These are phyloP conservation scores for Ogataea nonfermentans DNA, from an alignment of 805 yeast genomes.

Conservation along the genomic window DNA sequence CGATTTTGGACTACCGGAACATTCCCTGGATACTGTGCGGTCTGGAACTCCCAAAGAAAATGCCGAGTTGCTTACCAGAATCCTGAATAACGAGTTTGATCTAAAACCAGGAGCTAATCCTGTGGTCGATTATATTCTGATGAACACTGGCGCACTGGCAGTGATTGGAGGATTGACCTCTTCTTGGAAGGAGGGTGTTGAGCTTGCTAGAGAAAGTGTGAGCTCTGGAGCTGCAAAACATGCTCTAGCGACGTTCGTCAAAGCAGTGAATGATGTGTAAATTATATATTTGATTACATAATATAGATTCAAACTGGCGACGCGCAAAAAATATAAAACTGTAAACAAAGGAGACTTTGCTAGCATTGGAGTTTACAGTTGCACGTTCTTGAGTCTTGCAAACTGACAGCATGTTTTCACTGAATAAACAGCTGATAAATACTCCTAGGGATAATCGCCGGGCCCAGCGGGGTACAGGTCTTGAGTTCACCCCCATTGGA, in stretches of 20 bases:
- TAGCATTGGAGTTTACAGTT: slow-evolving; percentile 2
- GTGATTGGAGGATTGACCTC: slow-evolving; percentile 67
- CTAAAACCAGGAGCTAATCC: slow-evolving; percentile 52
- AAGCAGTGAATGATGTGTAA: slow-evolving; percentile 29
- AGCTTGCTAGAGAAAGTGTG: slow-evolving; percentile 67
- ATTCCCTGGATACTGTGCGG: slow-evolving; percentile 61
- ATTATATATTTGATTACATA: slow-evolving; percentile 3
- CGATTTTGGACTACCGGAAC: slow-evolving; percentile 81
- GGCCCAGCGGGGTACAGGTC: slow-evolving; percentile 20
- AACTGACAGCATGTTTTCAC: slow-evolving; percentile 26
- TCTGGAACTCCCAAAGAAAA: slow-evolving; percentile 89
- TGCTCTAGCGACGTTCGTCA: slow-evolving; percentile 57
- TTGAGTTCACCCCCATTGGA: slow-evolving; percentile 46
- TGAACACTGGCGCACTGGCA: slow-evolving; percentile 87
- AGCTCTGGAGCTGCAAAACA: slow-evolving; percentile 61
- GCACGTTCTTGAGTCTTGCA: slow-evolving; percentile 3
- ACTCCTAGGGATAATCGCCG: slow-evolving; percentile 28
- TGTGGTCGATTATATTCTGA: slow-evolving; percentile 80
- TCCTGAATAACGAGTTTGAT: slow-evolving; percentile 43
- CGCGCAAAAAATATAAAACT: slow-evolving; percentile 10
- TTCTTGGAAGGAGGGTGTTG: slow-evolving; percentile 77
- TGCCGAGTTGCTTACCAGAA: slow-evolving; percentile 53
- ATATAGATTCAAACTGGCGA: slow-evolving; percentile 1
- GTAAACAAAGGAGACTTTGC: slow-evolving; percentile 12
- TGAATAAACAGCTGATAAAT: slow-evolving; percentile 29